Conservation (phyloP, 768 basidiomycete species). For the Boletus vinaceobasis region DNA sequence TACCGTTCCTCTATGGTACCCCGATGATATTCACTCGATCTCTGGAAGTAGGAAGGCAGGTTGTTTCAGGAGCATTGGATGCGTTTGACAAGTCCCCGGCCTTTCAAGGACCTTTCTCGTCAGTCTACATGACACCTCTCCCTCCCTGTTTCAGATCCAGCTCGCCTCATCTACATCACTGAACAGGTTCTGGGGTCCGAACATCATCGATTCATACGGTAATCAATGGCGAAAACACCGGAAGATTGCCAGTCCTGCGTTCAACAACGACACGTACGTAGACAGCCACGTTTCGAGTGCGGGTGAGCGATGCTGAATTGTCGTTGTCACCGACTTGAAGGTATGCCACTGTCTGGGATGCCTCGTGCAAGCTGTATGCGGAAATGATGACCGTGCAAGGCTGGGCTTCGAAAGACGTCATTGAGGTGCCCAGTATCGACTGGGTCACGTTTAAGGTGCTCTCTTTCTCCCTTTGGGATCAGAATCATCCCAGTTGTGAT, state of each 20-base stretch:
- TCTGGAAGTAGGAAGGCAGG: slow-evolving; percentile 12
- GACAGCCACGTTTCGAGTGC: neutral
- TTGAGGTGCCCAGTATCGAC: slow-evolving; percentile 11
- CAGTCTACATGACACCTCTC: neutral
- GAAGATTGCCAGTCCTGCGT: slow-evolving; percentile 15
- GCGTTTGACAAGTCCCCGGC: slow-evolving; percentile 2
- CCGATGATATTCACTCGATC: slow-evolving; percentile 19
- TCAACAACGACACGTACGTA: slow-evolving; percentile 20
- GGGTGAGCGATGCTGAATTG: neutral
- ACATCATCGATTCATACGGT: slow-evolving; percentile 7
- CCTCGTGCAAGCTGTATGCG: slow-evolving; percentile 7
- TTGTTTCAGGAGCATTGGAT: slow-evolving; percentile 6
- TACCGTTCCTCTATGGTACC: slow-evolving; percentile 11
- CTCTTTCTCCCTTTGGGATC: no score
- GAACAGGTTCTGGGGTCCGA: slow-evolving; percentile 22
- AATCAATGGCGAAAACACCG: slow-evolving; percentile 21
- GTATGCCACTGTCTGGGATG: slow-evolving; percentile 14
- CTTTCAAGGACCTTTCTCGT: neutral
- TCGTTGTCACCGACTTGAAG: neutral
- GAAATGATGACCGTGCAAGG: slow-evolving; percentile 14
- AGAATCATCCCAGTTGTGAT: neutral
- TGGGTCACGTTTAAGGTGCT: slow-evolving; percentile 8
- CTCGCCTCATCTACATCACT: neutral
- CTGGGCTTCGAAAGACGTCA: slow-evolving; percentile 7
- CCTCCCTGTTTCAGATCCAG: neutral